Percentiles rank a stretch among this genome's conserved stretches.
Conservation (phyloP, 2,329 filamentous ascomycete genomes). For the Aspergillus eucalypticola region DNA sequence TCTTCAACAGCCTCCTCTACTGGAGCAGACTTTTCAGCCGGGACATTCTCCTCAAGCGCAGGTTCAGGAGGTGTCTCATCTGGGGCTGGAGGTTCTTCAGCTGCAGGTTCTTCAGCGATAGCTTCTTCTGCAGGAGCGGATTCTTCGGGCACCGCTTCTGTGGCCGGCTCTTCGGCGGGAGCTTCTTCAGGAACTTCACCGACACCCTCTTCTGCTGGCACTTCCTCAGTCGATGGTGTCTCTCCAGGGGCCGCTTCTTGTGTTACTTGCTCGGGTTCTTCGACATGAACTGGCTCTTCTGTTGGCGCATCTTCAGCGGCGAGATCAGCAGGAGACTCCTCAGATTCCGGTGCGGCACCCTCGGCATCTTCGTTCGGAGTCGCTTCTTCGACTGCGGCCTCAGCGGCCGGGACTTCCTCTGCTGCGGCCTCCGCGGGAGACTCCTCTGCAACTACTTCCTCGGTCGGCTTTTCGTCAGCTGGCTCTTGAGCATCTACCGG, state of each 20-base stretch:
- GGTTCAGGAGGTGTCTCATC: conserved; percentile 14
- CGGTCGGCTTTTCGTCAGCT: conserved; percentile 17
- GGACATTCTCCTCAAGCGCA: conserved; percentile 17
- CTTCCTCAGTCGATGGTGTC: conserved; percentile 17
- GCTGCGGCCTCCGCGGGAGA: not conserved
- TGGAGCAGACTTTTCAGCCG: conserved; percentile 16
- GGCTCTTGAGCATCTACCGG: not conserved
- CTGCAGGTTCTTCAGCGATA: conserved; percentile 17
- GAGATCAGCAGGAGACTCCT: conserved; percentile 6
- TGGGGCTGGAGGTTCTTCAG: conserved; percentile 20
- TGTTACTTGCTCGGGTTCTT: conserved; percentile 14
- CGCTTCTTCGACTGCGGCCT: conserved; percentile 1
- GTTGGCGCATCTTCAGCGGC: conserved; percentile 5
- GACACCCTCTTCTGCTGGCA: conserved; percentile 17
- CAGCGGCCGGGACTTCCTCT: conserved; percentile 15
- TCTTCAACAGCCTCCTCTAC: not conserved
- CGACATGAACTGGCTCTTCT: conserved; percentile 3
- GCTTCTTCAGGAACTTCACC: conserved; percentile 11
- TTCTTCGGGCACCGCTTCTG: conserved; percentile 15
- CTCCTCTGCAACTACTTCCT: conserved; percentile 1
- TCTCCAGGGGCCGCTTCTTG: conserved; percentile 19
- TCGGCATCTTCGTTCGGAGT: conserved; percentile 8
- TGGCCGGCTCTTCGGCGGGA: conserved; percentile 14
- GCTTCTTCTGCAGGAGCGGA: conserved; percentile 18
- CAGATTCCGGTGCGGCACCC: conserved; percentile 1